Evolutionary conservation across 192 early-diverging fungal species (phyloP).

Genomic region (Linnemannia elongata): DNA sequence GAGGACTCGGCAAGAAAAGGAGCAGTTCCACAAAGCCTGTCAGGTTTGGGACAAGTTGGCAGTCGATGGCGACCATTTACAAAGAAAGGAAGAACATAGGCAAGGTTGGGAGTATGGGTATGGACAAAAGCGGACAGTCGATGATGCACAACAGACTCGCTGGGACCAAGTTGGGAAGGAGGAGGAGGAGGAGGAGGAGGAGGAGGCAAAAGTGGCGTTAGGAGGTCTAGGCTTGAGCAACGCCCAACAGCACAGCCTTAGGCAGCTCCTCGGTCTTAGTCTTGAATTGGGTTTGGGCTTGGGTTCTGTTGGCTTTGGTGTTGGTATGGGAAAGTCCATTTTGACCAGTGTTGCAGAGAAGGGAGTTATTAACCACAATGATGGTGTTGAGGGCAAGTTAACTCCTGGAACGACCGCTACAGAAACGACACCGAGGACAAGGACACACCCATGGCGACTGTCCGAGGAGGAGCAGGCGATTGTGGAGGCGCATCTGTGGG

Average conservation of each 20-base stretch:
- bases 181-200: not conserved
- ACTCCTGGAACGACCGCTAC: not conserved
- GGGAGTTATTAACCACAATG: not conserved
- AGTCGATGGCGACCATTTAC: not conserved
- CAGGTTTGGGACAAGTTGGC: constrained; percentile 7
- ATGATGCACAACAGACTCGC: not conserved
- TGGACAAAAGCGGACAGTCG: not conserved
- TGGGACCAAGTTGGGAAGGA: not conserved
- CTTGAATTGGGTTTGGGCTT: constrained; percentile 1
- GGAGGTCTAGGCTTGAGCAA: constrained; percentile 5
- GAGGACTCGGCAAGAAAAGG: constrained; percentile 9
- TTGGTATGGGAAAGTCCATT: not conserved
- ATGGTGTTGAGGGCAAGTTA: not conserved
- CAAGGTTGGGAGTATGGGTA: not conserved
- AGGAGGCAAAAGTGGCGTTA: not conserved
- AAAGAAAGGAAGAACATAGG: not conserved
- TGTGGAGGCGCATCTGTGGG: constrained; percentile 8
- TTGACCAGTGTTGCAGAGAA: not conserved
- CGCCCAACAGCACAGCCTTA: constrained; percentile 9
- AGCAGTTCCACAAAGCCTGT: constrained; percentile 11
- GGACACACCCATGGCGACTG: not conserved
- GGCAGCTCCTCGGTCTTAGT: not conserved
- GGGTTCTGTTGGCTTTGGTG: not conserved
- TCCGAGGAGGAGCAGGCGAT: constrained; percentile 17
- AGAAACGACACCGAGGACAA: not conserved